Base-by-base conservation (phyloP, 1,139 yeast species). In the Yamadazyma sp. region DNA sequence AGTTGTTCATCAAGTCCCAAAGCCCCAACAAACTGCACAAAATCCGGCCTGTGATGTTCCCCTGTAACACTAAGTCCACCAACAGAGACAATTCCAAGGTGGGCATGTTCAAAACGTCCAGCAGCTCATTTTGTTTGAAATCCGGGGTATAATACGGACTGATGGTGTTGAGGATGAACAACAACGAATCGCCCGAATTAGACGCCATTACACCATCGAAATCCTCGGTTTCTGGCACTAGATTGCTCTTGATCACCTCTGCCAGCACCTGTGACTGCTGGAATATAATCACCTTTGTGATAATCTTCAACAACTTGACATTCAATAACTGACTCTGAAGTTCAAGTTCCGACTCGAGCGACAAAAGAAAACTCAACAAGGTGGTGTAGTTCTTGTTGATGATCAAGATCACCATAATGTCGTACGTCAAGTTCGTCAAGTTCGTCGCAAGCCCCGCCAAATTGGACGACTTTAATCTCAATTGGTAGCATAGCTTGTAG, bases 401-500 rank as follows among this genome's bases (percentile, higher is more conserved):
- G 13, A 55, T 42, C 17, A 68, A 51, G 6, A 62, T 54, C 9
- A 62, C 63, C 25, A 62, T 52, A 10, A 64, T 57, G 43, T 64
- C 67, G 46, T 59, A 69, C 38, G 67, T 62, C 31, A 66, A 48
- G 40, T 62, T 64, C 38, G 67, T 62, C 31, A 66, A 48, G 40
- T 62, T 64, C 32, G 53, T 52, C 34, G n/a, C n/a, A n/a, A n/a
- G n/a, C n/a, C n/a, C n/a, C n/a, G n/a, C n/a, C n/a, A n/a, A 67
- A 29, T 12, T 31, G 14, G 20, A 18, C 23, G 45, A 31, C 34
- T 50, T 52, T 30, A 69, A 49, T 25, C 76, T 43, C 29, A 64
- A 43, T 41, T 68, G 75, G 43, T 69, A 70, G 29, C 64, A 60
- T 21, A 70, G 51, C 45, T 70, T 68, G 51, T 68, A 70, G 32